These are phyloP conservation scores for Cordyceps javanica DNA, from an alignment of 2,329 filamentous ascomycete species.

Conservation along the genomic window DNA sequence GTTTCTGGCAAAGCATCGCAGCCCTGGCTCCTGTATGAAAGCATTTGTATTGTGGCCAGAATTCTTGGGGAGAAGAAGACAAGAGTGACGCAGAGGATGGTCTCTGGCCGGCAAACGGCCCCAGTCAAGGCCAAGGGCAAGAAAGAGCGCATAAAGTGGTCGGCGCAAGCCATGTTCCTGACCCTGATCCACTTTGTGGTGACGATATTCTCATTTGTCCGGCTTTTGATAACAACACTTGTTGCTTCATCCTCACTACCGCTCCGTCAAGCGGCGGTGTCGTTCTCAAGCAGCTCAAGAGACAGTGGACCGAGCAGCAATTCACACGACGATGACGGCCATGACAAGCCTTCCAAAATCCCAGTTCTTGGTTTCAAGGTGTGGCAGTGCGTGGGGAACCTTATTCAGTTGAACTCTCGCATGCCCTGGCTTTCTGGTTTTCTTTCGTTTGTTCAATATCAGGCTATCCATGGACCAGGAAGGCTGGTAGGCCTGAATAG, in stretches of 20 bases:
- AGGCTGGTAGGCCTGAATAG: slow-evolving; percentile 68
- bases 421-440: slow-evolving; percentile 87
- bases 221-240: slow-evolving; percentile 58
- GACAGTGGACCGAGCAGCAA: slow-evolving; percentile 10
- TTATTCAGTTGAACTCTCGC: slow-evolving; percentile 67
- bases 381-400: slow-evolving; percentile 66
- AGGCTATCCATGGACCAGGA: slow-evolving; percentile 67
- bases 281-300: slow-evolving; percentile 18
- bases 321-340: slow-evolving; percentile 19
- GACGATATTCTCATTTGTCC: slow-evolving; percentile 54
- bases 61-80: slow-evolving; percentile 28
- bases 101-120: slow-evolving; percentile 3
- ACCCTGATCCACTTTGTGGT: slow-evolving; percentile 49
- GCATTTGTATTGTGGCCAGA: slow-evolving; percentile 64
- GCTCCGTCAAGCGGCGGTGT: slow-evolving; percentile 30
- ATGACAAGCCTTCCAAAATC: slow-evolving; percentile 31
- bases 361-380: slow-evolving; percentile 72
- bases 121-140: slow-evolving; percentile 4
- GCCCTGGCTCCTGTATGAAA: slow-evolving; percentile 84
- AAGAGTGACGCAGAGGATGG: slow-evolving; percentile 14
- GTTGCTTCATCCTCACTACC: slow-evolving; percentile 63
- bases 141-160: slow-evolving; percentile 25
- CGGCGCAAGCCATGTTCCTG: slow-evolving; percentile 47
- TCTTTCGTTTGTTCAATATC: slow-evolving; percentile 70
- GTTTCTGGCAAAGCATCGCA: slow-evolving; percentile 76